Conservation (phyloP, 2,329 filamentous ascomycete species). For the Colletotrichum phormii region DNA sequence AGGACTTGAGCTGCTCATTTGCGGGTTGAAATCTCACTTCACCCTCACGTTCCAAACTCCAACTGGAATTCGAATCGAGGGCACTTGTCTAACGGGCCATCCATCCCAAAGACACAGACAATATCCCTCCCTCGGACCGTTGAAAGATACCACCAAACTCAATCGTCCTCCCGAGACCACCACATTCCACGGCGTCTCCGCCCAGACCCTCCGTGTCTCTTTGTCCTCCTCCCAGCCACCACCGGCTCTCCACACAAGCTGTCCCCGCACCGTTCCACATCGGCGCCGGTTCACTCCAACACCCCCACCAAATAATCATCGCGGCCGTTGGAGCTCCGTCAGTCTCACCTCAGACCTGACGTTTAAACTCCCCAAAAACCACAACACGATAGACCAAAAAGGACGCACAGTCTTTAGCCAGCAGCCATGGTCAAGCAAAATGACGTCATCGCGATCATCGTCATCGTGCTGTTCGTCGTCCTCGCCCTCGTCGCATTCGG, state of each 20-base stretch:
- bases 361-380: neutral
- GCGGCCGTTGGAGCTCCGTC: neutral
- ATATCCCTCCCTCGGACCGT: neutral
- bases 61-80: neutral
- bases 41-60: neutral
- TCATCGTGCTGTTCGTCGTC: slow-evolving; percentile 74
- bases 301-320: neutral
- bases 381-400: neutral
- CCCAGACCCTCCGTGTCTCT: neutral
- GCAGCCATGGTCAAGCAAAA: slow-evolving; percentile 69
- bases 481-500: slow-evolving; percentile 71
- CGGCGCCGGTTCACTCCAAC: neutral
- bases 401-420: slow-evolving; percentile 5
- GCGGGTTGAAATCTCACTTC: neutral
- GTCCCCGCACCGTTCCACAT: neutral
- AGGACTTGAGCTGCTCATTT: neutral
- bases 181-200: slow-evolving; percentile 27
- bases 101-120: neutral
- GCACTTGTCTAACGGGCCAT: neutral
- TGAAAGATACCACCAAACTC: neutral
- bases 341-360: slow-evolving; percentile 1
- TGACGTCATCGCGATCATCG: slow-evolving; percentile 76
- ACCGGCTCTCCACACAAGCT: neutral
- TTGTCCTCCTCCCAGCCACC: neutral
- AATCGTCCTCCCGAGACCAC: neutral